Base-by-base conservation (phyloP, 192 early-diverging fungal genomes). In the Coemansia brasiliensis region DNA sequence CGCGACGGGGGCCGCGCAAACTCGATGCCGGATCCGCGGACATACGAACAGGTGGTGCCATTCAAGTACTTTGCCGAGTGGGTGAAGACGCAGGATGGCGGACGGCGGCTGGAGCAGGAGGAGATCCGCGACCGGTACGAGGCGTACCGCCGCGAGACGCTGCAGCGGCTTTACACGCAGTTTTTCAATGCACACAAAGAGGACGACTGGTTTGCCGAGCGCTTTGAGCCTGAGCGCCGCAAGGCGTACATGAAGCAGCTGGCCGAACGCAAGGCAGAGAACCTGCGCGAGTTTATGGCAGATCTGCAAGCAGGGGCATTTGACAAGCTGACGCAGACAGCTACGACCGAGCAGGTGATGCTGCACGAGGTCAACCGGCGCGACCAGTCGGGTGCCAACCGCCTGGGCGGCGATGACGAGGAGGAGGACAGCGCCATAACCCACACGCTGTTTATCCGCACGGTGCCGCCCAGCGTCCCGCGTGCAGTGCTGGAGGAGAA, bases 141-240 rank as follows among this genome's bases (percentile, higher is more conserved):
- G 38, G 79, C 82, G n/a, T 98, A 98, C 78, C 88, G 87, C 55
- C 90, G 94, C 58, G 84, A 88, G 35, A 89, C 86, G 52, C 82
- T 81, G 11, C 74, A 83, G 48, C 83, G 84, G 27, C 85, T 88
- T 40, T 76, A 88, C 56, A 73, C 79, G 27, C 82, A 81, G 40
- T 95, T 94, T 63, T 94, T 91, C 72, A 74, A 81, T 1, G 71
- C 70, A 16, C 88, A 96, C 69, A 90, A 88, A 48, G 83, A 86
- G 1, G 84, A 88, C 21, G 92, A 93, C 57, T 98, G 95, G 95
- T 98, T 98, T 73, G 67, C 82, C 17, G 93, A 95, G 80, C 89
- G 91, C 57, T 98, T 95, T 61, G 90, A 96, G 65, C 94, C 94
- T 5, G 83, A 73, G n/a, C 66, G 81, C 1, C 87, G 87, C 42